phyloP scores from a whole-genome alignment of 2,329 filamentous ascomycete genomes.

The Alternaria burnsii region DNA sequence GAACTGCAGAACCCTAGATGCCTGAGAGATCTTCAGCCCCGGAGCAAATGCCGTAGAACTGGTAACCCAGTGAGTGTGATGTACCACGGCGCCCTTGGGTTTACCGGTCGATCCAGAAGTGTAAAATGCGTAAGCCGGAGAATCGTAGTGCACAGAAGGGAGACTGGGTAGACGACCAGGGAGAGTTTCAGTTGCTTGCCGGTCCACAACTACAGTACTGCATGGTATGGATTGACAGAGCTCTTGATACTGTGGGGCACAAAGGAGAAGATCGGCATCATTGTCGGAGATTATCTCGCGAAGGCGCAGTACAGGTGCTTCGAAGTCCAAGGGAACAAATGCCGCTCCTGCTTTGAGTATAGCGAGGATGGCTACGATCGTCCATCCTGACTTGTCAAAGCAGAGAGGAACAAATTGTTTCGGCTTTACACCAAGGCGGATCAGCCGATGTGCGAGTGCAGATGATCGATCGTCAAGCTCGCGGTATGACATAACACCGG shows the following conservation, averaged over 20 bases:
- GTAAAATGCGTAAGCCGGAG: conserved; percentile 69
- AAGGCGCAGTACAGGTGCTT: conserved; percentile 47
- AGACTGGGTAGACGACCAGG: conserved; percentile 39
- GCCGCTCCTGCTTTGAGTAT: conserved; percentile 50
- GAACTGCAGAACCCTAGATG: conserved; percentile 65
- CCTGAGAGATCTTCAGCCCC: conserved; percentile 54
- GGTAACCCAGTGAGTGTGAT: conserved; percentile 67
- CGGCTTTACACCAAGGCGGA: conserved; percentile 35
- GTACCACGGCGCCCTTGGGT: conserved; percentile 69
- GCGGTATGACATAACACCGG: conserved; percentile 33
- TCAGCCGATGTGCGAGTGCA: conserved; percentile 35
- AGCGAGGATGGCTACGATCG: conserved; percentile 47
- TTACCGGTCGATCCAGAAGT: conserved; percentile 65
- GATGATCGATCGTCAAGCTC: conserved; percentile 41
- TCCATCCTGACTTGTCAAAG: conserved; percentile 50
- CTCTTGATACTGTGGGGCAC: conserved; percentile 32
- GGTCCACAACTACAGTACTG: conserved; percentile 42
- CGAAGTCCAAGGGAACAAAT: conserved; percentile 51
- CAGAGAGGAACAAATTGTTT: conserved; percentile 44
- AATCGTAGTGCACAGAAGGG: conserved; percentile 52
- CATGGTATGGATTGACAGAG: conserved; percentile 40
- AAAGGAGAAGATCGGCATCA: conserved; percentile 39
- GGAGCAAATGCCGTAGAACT: conserved; percentile 39
- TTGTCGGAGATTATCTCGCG: conserved; percentile 47
- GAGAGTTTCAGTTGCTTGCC: conserved; percentile 52